Base-by-base conservation (phyloP, 352 stramenopile genomes). In the Pythium angustatum region DNA sequence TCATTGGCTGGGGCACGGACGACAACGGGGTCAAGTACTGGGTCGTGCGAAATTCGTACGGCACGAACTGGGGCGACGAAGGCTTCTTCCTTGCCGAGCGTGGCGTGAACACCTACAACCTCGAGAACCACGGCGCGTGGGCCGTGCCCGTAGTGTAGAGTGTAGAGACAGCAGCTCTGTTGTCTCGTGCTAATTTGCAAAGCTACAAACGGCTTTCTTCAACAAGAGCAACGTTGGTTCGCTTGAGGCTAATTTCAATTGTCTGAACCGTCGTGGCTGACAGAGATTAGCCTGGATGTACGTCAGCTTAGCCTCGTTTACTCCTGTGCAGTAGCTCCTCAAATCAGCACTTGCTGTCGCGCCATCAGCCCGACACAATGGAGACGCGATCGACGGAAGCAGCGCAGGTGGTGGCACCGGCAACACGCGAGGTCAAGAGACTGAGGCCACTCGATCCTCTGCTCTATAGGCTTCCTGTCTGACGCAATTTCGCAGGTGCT, bases 1-100 rank as follows among this genome's bases (percentile, higher is more conserved):
- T 99, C 48, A 86, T 98, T n/a, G 97, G 96, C 38, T 99, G 96
- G 96, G 96, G 96, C 66, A 85, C 70, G 0, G 77, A 87, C 27
- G 81, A 89, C 26, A 73, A 91, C 38, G 79, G 90, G 38, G 60
- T 94, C 68, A 94, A 96, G 71, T 99, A 98, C 80, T 99, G 96
- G 96, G 89, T 99, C 71, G 90, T 98, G 44, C 90, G 97, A 51
- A 98, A 99, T 85, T 90, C 90, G 51, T 81, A 93, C 51, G 84
- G 84, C 40, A 93, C 82, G 10, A 89, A 88, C 56, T 93, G 79
- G 75, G 84, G 84, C 43, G 82, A 93, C 52, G 50, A 73, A 24
- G 84, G 84, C 44, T 93, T 91, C 66, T 93, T 93, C 69, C 68
- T 69, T 24, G 84, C 72, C 36, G 84, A 93, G 50, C 72, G 84